Percentiles rank a stretch among this genome's conserved stretches.
phyloP scores from a whole-genome alignment of 2,329 filamentous ascomycete genomes.

The Exophiala calicioides region DNA sequence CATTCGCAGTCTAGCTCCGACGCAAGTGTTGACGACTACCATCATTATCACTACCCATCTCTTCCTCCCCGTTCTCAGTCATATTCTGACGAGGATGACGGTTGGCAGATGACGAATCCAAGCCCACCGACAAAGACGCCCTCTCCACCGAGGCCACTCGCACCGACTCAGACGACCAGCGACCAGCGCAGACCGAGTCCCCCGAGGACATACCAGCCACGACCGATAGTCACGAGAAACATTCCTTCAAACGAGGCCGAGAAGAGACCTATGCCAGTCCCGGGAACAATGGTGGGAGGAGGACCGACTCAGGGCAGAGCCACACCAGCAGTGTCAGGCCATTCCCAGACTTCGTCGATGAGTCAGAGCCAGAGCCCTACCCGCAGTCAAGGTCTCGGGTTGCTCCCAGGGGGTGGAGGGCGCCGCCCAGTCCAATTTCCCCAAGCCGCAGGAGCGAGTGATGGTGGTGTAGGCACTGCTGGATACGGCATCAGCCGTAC shows the following conservation, averaged over 20 bases:
- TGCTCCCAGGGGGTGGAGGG: constrained; percentile 10
- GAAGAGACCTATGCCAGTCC: constrained; percentile 7
- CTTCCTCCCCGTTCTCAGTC: constrained; percentile 22
- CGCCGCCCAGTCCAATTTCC: constrained; percentile 20
- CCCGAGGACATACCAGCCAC: constrained; percentile 18
- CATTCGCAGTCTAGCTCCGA: constrained; percentile 20
- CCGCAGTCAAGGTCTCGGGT: constrained; percentile 14
- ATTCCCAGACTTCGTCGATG: constrained; percentile 30
- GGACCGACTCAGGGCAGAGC: constrained; percentile 21
- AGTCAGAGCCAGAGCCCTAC: constrained; percentile 11
- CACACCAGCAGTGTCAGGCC: constrained; percentile 24
- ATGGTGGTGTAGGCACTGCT: constrained; percentile 4
- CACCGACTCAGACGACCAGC: constrained; percentile 13
- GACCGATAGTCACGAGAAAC: constrained; percentile 15
- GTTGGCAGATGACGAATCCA: constrained; percentile 30
- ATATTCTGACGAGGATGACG: constrained; percentile 31
- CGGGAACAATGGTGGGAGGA: constrained; percentile 19
- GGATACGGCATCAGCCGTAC: neutral
- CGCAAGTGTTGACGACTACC: constrained; percentile 20
- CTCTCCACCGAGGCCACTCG: constrained; percentile 2
- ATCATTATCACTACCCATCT: constrained; percentile 23
- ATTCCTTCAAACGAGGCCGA: constrained; percentile 3
- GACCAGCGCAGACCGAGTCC: constrained; percentile 20
- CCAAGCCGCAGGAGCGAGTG: constrained; percentile 12
- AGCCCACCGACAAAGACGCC: constrained; percentile 14